Evolutionary conservation across 2,329 filamentous ascomycete species (phyloP).

Genomic region (Hypocrella siamensis): DNA sequence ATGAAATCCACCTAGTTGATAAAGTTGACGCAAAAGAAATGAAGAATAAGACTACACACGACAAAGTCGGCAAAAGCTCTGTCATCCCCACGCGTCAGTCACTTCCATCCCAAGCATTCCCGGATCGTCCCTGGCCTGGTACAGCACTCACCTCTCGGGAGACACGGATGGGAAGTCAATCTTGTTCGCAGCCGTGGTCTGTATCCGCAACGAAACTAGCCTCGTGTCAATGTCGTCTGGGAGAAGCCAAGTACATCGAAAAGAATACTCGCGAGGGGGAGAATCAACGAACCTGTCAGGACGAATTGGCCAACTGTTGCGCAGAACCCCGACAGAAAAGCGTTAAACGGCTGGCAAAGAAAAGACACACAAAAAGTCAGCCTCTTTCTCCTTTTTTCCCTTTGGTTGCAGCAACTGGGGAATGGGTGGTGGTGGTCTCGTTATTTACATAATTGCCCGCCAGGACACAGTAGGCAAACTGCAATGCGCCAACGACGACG

Average conservation of each 20-base stretch:
- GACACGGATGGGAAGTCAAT: slow-evolving; percentile 61
- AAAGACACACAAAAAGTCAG: neutral
- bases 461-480: slow-evolving; percentile 85
- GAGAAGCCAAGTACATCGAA: too few relatives aligned
- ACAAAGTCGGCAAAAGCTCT: slow-evolving; percentile 95
- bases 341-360: slow-evolving; percentile 73
- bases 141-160: slow-evolving; percentile 52
- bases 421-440: neutral
- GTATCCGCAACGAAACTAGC: slow-evolving; percentile 56
- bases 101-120: neutral
- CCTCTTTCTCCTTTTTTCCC: too few relatives aligned
- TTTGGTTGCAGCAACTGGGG: too few relatives aligned
- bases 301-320: slow-evolving; percentile 96
- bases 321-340: slow-evolving; percentile 88
- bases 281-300: slow-evolving; percentile 59
- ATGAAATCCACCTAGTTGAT: too few relatives aligned
- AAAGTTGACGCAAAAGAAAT: slow-evolving; percentile 99
- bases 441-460: slow-evolving; percentile 86
- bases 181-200: slow-evolving; percentile 75
- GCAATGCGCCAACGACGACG: slow-evolving; percentile 68
- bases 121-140: neutral
- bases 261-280: neutral
- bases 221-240: neutral
- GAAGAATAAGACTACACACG: slow-evolving; percentile 84
- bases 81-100: slow-evolving; percentile 2